phyloP scores from a whole-genome alignment of 2,329 filamentous ascomycete genomes.

The Ilyonectria sp. region DNA sequence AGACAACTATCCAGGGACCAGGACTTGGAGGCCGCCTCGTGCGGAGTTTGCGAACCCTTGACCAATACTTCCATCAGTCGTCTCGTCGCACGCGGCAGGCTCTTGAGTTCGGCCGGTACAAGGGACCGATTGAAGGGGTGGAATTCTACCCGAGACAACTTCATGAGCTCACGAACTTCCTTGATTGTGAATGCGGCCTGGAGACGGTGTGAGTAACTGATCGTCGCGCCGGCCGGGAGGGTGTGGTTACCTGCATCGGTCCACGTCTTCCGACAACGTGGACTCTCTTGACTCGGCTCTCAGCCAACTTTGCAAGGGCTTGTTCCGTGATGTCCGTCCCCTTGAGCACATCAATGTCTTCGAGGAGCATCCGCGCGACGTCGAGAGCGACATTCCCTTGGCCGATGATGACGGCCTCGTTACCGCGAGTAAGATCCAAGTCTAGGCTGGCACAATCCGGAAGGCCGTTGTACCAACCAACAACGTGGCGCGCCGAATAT shows the following conservation, averaged over 20 bases:
- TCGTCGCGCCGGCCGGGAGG: not conserved
- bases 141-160: slow-evolving; percentile 80
- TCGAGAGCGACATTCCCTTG: slow-evolving; percentile 98
- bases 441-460: slow-evolving; percentile 82
- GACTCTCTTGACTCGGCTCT: slow-evolving; percentile 83
- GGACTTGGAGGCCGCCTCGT: slow-evolving; percentile 69
- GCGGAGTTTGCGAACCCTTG: slow-evolving; percentile 76
- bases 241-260: slow-evolving; percentile 78
- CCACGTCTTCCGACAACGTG: slow-evolving; percentile 91
- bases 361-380: slow-evolving; percentile 89
- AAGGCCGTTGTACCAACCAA: slow-evolving; percentile 98
- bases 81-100: slow-evolving; percentile 81
- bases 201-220: not conserved
- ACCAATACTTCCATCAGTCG: slow-evolving; percentile 85
- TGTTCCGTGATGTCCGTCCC: slow-evolving; percentile 92
- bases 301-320: slow-evolving; percentile 80
- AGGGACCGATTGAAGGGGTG: slow-evolving; percentile 76
- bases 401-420: slow-evolving; percentile 90
- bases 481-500: slow-evolving; percentile 91
- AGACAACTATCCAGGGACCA: slow-evolving; percentile 92
- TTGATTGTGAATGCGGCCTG: slow-evolving; percentile 96
- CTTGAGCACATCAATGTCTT: slow-evolving; percentile 79
- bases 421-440: slow-evolving; percentile 81
- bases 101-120: slow-evolving; percentile 76
- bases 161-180: slow-evolving; percentile 90